These are phyloP conservation scores for Phalaenopsis equestris DNA, from an alignment of 106 monocot genomes.

Conservation along the genomic window DNA sequence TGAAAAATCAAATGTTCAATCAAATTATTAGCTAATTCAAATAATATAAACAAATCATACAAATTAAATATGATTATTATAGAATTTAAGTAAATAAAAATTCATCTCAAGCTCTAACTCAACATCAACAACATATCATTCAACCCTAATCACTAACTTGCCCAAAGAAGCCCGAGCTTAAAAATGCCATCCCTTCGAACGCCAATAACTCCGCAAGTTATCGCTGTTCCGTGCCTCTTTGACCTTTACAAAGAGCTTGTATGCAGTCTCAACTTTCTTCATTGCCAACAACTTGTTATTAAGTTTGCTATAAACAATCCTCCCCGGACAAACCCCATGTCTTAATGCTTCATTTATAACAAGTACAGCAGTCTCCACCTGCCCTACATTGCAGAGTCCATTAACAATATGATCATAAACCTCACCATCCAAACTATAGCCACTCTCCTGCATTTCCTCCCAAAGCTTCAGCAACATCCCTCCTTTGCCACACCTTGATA, in stretches of 20 bases:
- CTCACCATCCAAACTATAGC: slow-evolving; percentile 65
- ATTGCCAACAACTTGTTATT: slow-evolving; percentile 68
- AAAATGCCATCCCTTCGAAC: slow-evolving; percentile 88
- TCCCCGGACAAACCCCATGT: slow-evolving; percentile 60
- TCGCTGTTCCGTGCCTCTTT: slow-evolving; percentile 38
- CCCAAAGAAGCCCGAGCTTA: slow-evolving; percentile 11
- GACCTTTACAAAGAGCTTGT: slow-evolving; percentile 79
- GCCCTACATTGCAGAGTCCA: slow-evolving; percentile 85
- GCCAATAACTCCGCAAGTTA: slow-evolving; percentile 70
- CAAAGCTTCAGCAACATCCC: slow-evolving; percentile 70
- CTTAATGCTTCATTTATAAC: slow-evolving; percentile 69
- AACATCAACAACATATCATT: too few species aligned
- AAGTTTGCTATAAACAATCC: slow-evolving; percentile 72
- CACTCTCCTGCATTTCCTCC: slow-evolving; percentile 87
- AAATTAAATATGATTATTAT: too few species aligned
- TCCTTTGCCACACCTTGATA: slow-evolving; percentile 79
- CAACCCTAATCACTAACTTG: not conserved
- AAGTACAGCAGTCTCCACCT: slow-evolving; percentile 70
- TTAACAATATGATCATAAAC: slow-evolving; percentile 81
- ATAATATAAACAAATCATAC: too few species aligned
- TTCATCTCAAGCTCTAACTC: too few species aligned
- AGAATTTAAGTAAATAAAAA: too few species aligned
- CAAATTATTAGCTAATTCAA: too few species aligned
- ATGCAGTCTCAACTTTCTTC: slow-evolving; percentile 83
- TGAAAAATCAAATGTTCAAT: too few species aligned